phyloP scores from a whole-genome alignment of 2,329 filamentous ascomycete species.

The Sporothrix dimorphospora region DNA sequence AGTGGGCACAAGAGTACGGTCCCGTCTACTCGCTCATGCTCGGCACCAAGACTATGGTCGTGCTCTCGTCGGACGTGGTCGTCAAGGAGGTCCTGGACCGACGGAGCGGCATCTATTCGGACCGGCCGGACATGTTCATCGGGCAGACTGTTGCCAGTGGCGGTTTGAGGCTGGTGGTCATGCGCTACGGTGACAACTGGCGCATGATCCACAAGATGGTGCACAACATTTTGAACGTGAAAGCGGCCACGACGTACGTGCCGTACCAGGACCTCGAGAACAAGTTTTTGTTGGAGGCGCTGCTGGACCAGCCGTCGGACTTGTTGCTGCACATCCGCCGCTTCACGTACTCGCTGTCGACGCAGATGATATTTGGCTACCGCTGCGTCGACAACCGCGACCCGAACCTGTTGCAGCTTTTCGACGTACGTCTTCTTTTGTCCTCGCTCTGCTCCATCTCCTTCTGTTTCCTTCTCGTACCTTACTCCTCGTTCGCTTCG shows the following conservation, averaged over 20 bases:
- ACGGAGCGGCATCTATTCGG: conserved; percentile 53
- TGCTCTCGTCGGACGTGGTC: conserved; percentile 35
- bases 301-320: conserved; percentile 44
- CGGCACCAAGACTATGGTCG: conserved; percentile 51
- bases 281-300: conserved; percentile 55
- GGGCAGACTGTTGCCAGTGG: conserved; percentile 32
- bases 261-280: conserved; percentile 61
- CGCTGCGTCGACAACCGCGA: conserved; percentile 29
- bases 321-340: conserved; percentile 36
- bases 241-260: conserved; percentile 52
- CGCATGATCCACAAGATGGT: conserved; percentile 44
- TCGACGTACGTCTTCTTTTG: conserved; percentile 14
- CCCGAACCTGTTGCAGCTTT: conserved; percentile 30
- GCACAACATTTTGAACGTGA: conserved; percentile 53
- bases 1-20: conserved; percentile 57
- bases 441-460: no score
- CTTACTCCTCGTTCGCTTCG: neutral
- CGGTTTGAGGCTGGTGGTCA: conserved; percentile 1
- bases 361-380: conserved; percentile 34
- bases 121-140: conserved; percentile 42
- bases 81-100: conserved; percentile 58
- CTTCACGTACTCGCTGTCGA: conserved; percentile 32
- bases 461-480: neutral
- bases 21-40: conserved; percentile 56
- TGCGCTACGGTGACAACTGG: conserved; percentile 42